Base-by-base conservation (phyloP, 192 early-diverging fungal species). In the Kappamyces sp. region DNA sequence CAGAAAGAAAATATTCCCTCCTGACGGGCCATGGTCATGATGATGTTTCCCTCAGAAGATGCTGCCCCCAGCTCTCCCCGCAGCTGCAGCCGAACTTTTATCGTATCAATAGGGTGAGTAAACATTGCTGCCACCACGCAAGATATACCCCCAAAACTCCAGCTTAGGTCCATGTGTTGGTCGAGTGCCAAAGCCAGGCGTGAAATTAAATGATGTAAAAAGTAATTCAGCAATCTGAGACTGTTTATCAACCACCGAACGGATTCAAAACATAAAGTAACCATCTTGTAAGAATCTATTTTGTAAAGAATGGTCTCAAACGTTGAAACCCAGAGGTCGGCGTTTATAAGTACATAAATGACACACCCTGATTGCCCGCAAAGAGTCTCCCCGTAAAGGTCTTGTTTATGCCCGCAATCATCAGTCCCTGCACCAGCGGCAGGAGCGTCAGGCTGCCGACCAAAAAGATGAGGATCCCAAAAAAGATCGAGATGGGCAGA, bases 401-500 rank as follows among this genome's bases (percentile, higher is more conserved):
- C 32, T 12, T 49, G 4, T n/a, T n/a, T n/a, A n/a, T n/a, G n/a
- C n/a, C 32, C 51, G 62, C 22, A n/a, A 7, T 46, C 14, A 70
- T 22, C 34, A 47, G 37, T 40, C 42, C 67, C 57, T 60, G 64
- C 31, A 67, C 49, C 54, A 75, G 68, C 37, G 73, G 73, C 45
- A 59, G 66, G 6, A 79, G 61, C 37, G 65, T 66, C n/a, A 76
- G 45, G n/a, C 64, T 57, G 22, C 59, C 52, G 9, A 75, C 78
- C 60, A 89, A 88, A 65, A 88, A 92, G 58, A 90, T 89, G 34
- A 92, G 57, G 48, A 92, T 77, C 12, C 90, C 90, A 73, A 92
- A 87, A 29, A 84, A 84, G 61, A 92, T 92, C 5, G 85, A 87
- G 36, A 93, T 92, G 0, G 91, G 91, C 22, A 93, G 65, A 1